These are phyloP conservation scores for Pichia cabralensis DNA, from an alignment of 805 yeast species.

Conservation along the genomic window DNA sequence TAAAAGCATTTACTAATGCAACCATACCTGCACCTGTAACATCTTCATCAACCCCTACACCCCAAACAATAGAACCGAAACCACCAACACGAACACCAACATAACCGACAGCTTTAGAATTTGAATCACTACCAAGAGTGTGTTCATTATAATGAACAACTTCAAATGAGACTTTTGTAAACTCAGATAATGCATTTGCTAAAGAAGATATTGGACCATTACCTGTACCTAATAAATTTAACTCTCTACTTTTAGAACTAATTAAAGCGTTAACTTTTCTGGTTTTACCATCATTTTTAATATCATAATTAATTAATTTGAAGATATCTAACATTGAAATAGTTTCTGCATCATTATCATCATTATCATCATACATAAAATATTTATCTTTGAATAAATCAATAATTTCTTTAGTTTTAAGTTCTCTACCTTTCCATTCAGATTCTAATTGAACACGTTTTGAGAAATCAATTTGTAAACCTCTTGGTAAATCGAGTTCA, in stretches of 20 bases:
- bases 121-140: slow-evolving; percentile 65
- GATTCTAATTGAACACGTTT: slow-evolving; percentile 60
- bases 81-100: slow-evolving; percentile 21
- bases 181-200: slow-evolving; percentile 45
- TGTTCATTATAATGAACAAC: slow-evolving; percentile 72
- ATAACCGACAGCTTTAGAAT: slow-evolving; percentile 70
- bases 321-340: slow-evolving; percentile 13
- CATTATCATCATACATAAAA: slow-evolving; percentile 22
- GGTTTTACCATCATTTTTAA: slow-evolving; percentile 27
- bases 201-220: slow-evolving; percentile 81
- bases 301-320: slow-evolving; percentile 18
- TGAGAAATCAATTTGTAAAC: slow-evolving; percentile 68
- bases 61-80: slow-evolving; percentile 31
- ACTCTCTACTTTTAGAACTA: slow-evolving; percentile 26
- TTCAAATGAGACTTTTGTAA: slow-evolving; percentile 40
- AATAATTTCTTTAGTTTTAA: slow-evolving; percentile 53
- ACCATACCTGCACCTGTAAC: slow-evolving; percentile 46
- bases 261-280: slow-evolving; percentile 41
- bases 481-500: slow-evolving; percentile 75
- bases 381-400: slow-evolving; percentile 55
- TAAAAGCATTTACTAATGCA: slow-evolving; percentile 39
- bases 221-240: slow-evolving; percentile 47
- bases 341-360: slow-evolving; percentile 12
- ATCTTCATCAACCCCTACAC: slow-evolving; percentile 50
- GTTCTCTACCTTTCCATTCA: slow-evolving; percentile 63